Evolutionary conservation across 2,329 filamentous ascomycete genomes (phyloP).

Genomic region (Aspergillus ibericus): DNA sequence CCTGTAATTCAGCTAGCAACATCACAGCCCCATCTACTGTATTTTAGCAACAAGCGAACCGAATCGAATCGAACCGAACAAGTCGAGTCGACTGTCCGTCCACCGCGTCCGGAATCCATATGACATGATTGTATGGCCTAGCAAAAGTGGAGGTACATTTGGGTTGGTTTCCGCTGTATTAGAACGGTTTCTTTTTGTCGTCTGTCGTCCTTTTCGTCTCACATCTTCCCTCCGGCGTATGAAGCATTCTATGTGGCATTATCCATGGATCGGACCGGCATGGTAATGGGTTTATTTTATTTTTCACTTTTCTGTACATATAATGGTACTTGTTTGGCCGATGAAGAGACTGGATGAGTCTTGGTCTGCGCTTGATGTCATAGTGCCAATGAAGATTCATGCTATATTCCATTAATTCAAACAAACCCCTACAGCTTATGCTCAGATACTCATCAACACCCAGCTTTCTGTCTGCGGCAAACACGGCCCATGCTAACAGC

Average conservation of each 20-base stretch:
- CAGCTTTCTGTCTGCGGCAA: too few relatives aligned
- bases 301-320: constrained; percentile 43
- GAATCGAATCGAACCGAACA: constrained; percentile 12
- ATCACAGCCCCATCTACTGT: constrained; percentile 8
- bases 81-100: constrained; percentile 12
- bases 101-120: constrained; percentile 21
- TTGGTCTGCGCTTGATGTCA: constrained; percentile 32
- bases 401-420: too few relatives aligned
- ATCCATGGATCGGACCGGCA: constrained; percentile 42
- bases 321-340: constrained; percentile 34
- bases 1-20: constrained; percentile 40
- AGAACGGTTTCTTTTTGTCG: constrained; percentile 35
- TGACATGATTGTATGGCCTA: constrained; percentile 26
- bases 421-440: too few relatives aligned
- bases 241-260: constrained; percentile 43
- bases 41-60: constrained; percentile 17
- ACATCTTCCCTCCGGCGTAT: constrained; percentile 48
- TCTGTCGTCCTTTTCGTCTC: constrained; percentile 26
- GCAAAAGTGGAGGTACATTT: constrained; percentile 29
- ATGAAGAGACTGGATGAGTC: too few relatives aligned
- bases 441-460: too few relatives aligned
- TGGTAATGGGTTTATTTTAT: constrained; percentile 40
- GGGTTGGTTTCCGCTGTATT: constrained; percentile 38
- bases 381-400: constrained; percentile 19
- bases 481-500: too few relatives aligned